Base-by-base conservation (phyloP, 257 asterid species). In the Echium plantagineum region DNA sequence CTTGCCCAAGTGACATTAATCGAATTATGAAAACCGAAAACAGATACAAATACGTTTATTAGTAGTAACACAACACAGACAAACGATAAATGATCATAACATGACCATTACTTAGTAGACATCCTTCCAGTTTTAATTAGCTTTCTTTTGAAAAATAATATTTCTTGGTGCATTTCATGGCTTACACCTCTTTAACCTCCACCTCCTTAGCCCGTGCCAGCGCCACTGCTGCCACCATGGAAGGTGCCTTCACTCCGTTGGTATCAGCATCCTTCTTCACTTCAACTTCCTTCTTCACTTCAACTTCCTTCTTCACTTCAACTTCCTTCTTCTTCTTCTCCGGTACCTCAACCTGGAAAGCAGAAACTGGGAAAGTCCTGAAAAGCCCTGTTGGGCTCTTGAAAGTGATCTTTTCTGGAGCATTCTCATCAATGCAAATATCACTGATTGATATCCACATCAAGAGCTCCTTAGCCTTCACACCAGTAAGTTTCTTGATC, bases 401-500 rank as follows among this genome's bases (percentile, higher is more conserved):
- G 75, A 85, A 85, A 35, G 77, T 76, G 71, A 83, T 70, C 66
- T 82, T 85, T 0, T 76, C 87, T 13, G 87, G 57, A 16, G 87
- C 76, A 0, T 82, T 75, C 3, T 73, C 79, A 46, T 78, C 88
- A 56, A 83, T 71, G 18, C 12, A 59, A 56, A 83, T 82, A 7
- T 83, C 94, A 58, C 48, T 65, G 22, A 85, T 67, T 1, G 74
- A 67, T 22, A 83, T 53, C 88, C 94, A 85, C 26, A 85, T n/a
- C 47, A 83, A 75, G 28, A 83, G 79, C 83, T 85, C 94, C 85
- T 81, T 85, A 9, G 83, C 71, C 74, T 79, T 83, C 21, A 85
- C 82, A 2, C 94, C 91, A 21, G 88, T 85, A 4, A 85, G 75
- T 55, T 66, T 71, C 74, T 49, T 71, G 53, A 83, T 74, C 83